phyloP scores from a whole-genome alignment of 225 moss, liverwort and hornwort species.

The Pseudisothecium myosuroides region DNA sequence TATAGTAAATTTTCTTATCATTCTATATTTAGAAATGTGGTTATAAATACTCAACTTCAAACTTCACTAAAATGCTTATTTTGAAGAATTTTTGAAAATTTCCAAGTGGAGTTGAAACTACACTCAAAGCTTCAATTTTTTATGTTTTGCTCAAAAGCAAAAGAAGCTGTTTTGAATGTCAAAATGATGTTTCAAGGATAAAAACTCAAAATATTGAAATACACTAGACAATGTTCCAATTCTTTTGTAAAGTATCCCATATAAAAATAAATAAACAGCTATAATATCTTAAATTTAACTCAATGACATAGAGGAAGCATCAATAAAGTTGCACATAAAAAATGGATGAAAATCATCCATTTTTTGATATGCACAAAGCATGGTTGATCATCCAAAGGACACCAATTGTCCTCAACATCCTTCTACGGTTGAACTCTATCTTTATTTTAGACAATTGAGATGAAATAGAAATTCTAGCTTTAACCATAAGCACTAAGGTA shows the following conservation, averaged over 20 bases:
- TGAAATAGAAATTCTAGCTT: not conserved
- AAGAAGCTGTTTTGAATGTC: not conserved
- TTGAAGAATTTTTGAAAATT: not conserved
- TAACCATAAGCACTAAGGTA: not conserved
- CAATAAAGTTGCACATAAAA: not conserved
- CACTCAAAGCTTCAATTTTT: not conserved
- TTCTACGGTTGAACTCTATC: too few species aligned
- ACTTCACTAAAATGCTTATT: not conserved
- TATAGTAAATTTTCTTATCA: fast-evolving
- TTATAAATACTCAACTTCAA: not conserved
- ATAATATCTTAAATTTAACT: not conserved
- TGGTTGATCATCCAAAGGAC: not conserved
- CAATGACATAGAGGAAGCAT: too few species aligned
- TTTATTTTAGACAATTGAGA: fast-evolving
- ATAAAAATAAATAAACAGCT: not conserved
- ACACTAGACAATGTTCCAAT: too few species aligned
- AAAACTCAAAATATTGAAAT: not conserved
- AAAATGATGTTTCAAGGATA: too few species aligned
- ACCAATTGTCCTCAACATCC: fast-evolving
- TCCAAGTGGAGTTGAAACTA: not conserved
- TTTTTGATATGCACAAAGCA: not conserved
- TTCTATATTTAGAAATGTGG: not conserved
- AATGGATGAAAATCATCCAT: not conserved
- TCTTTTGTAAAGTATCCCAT: not conserved
- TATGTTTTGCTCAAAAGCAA: not conserved